Conservation (phyloP, 345 rosid species). For the Schrenkiella parvula region DNA sequence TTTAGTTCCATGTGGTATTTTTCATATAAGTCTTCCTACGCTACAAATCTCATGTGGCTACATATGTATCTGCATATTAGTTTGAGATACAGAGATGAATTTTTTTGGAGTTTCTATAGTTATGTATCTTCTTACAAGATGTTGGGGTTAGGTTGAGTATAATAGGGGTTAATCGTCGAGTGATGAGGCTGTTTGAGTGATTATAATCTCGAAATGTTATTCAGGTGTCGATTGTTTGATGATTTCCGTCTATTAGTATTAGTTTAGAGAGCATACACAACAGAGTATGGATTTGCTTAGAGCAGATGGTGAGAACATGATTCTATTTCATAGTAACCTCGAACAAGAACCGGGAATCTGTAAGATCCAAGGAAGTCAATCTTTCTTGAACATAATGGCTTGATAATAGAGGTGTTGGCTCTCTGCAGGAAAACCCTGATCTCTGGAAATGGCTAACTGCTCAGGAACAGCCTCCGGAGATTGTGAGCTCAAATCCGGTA, state of each 20-base stretch:
- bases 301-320: not conserved
- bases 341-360: not conserved
- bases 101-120: not conserved
- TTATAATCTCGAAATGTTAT: not conserved
- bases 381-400: not conserved
- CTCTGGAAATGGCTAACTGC: slow-evolving; percentile 93
- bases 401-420: not conserved
- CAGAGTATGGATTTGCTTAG: not conserved
- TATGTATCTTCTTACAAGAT: not conserved
- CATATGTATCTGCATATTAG: not conserved
- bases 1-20: not conserved
- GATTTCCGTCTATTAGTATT: not conserved
- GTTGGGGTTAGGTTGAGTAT: not conserved
- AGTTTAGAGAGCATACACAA: not conserved
- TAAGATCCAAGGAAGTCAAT: not conserved
- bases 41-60: too few relatives aligned
- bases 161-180: not conserved
- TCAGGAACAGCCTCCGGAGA: slow-evolving; percentile 88
- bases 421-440: slow-evolving; percentile 83
- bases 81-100: not conserved
- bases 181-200: not conserved
- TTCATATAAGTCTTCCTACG: not conserved
- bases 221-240: not conserved
- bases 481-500: slow-evolving; percentile 65
- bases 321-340: not conserved